A percentile compares a stretch with the other conserved stretches of the same genome.
Conservation (phyloP, 2,329 filamentous ascomycete genomes). For the Hymenoscyphus scutula region DNA sequence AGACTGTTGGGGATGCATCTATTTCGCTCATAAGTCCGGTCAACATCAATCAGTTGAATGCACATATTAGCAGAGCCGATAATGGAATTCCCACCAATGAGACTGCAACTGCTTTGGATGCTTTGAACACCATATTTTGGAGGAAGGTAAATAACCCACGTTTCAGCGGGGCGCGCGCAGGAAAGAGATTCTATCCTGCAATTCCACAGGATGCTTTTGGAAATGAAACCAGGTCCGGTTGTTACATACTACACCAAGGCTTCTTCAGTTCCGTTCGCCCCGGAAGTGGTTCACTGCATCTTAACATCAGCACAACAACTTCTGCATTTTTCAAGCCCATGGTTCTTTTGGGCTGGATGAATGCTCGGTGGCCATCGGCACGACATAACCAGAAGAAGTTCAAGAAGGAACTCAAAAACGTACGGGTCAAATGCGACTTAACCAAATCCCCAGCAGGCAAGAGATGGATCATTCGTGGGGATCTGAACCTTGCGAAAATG, state of each 20-base stretch:
- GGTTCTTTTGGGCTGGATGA: background rate
- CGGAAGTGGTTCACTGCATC: background rate
- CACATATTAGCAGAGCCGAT: background rate
- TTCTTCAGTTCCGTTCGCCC: constrained; percentile 1
- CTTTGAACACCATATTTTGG: constrained; percentile 7
- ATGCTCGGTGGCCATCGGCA: background rate
- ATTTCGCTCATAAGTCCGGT: background rate
- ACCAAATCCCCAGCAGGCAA: background rate
- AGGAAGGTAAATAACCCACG: background rate
- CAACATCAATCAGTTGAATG: background rate
- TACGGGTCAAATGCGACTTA: background rate
- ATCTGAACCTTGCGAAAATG: background rate
- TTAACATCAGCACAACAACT: background rate
- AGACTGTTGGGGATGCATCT: no score
- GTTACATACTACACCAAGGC: background rate
- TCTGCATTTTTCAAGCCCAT: background rate
- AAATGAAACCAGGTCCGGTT: background rate
- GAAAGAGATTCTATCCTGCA: constrained; percentile 9
- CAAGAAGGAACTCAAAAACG: background rate
- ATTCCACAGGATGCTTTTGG: background rate
- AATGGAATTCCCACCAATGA: background rate
- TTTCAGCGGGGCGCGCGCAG: background rate
- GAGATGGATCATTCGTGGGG: background rate
- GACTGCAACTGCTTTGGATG: background rate
- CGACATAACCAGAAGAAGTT: background rate